Base-by-base conservation (phyloP, 192 early-diverging fungal species). In the Chytriomyces sp. region DNA sequence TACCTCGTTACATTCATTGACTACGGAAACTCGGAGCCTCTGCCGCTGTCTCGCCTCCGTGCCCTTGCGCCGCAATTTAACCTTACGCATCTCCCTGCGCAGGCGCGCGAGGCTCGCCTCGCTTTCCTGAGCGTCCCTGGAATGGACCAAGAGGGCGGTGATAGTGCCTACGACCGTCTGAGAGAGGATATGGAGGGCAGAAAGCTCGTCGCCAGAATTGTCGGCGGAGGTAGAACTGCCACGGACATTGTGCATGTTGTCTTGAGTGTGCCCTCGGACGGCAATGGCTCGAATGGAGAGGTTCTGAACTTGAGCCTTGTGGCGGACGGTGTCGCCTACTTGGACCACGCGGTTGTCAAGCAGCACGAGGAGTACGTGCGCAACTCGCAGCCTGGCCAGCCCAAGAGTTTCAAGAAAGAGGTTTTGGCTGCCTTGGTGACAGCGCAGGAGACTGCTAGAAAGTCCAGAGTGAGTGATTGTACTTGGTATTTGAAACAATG, bases 21-120 rank as follows among this genome's bases (percentile, higher is more conserved):
- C 82, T 98, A 93, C 82, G 97, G 97, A 54, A 99, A 99, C 81
- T 86, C 89, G 3, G 96, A 99, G 73, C 81, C 84, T 3, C 61
- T 99, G 32, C 80, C 90, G 2, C 63, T 83, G 31, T 84, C 88
- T 36, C 88, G 91, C 6, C 59, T 96, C 32, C 89, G 92, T 25
- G 86, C 93, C 2, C 80, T 99, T 38, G 85, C 92, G n/a, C 49
- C 84, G 14, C 79, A 86, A 56, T 96, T 96, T 81, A 68, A 38
- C 26, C 53, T 66, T 14, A 39, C 73, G 10, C 31, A 60, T 39
- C 78, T 91, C 49, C 85, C 89, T 12, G 80, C 91, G 19, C 92
- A 94, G 67, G 91, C 95, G 28, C 83, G 88, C 36, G 93, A 95
- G 73, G 93, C 94, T 8, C 82, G 88, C 7, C 80, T 99, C 19